Conservation (phyloP, 768 basidiomycete genomes). For the Phlegmacium glaucopus region DNA sequence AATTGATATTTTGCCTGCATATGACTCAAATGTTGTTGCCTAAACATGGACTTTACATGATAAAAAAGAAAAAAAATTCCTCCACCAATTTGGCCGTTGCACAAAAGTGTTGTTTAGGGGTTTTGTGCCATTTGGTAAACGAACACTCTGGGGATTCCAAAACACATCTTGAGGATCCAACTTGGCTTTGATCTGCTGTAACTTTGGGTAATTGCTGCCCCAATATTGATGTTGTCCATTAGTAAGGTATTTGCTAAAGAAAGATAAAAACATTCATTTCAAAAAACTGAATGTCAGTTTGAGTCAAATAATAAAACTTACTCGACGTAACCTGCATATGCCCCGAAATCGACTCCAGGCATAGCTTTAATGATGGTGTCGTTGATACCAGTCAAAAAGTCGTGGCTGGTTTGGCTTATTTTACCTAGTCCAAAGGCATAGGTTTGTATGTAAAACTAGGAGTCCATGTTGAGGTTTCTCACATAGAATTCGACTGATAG, state of each 20-base stretch:
- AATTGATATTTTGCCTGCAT: no score
- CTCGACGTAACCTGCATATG: conserved; percentile 6
- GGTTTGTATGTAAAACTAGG: conserved; percentile 6
- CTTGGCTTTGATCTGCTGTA: conserved; percentile 2
- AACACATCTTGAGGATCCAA: conserved; percentile 4
- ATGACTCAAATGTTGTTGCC: no score
- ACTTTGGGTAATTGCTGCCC: conserved; percentile 2
- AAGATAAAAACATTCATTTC: neutral
- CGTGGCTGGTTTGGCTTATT: conserved; percentile 4
- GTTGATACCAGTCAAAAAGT: conserved; percentile 5
- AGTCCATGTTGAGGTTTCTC: neutral
- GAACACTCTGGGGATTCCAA: conserved; percentile 6
- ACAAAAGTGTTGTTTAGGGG: no score
- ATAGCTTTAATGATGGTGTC: conserved; percentile 1
- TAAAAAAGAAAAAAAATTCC: no score
- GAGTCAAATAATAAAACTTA: neutral
- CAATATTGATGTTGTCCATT: conserved; percentile 5
- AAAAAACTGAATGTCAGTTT: no score
- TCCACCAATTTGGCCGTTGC: no score
- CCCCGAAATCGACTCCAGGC: conserved; percentile 5
- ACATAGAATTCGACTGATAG: neutral
- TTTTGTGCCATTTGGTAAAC: no score
- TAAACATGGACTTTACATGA: no score
- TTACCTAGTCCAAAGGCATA: conserved; percentile 4
- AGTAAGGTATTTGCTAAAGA: conserved; percentile 2